These are phyloP conservation scores for Bryoglossum gracile DNA, from an alignment of 495 filamentous ascomycete species.

Conservation along the genomic window DNA sequence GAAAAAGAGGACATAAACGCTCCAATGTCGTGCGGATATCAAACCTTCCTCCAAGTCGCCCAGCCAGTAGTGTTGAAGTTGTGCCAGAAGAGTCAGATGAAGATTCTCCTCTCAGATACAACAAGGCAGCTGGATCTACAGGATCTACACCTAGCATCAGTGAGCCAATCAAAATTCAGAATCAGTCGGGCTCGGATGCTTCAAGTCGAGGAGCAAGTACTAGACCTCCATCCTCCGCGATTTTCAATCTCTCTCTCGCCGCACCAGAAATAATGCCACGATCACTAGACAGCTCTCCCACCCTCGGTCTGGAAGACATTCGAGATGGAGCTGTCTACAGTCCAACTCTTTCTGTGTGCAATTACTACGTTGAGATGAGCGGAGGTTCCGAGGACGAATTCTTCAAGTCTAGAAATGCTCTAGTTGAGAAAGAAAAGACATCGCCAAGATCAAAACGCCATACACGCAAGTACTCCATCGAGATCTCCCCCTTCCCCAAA, in stretches of 20 bases:
- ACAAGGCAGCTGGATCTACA: background rate
- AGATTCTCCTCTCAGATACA: constrained; percentile 1
- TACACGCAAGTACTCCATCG: background rate
- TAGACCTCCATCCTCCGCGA: constrained; percentile 9
- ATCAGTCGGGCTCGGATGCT: background rate
- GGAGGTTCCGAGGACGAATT: constrained; percentile 11
- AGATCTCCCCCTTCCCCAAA: constrained; percentile 1
- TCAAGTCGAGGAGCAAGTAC: background rate
- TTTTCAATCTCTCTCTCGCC: constrained; percentile 11
- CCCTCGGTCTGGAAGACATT: background rate
- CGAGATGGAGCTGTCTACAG: background rate
- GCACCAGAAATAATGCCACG: background rate
- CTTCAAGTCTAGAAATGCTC: background rate
- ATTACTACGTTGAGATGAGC: constrained; percentile 5
- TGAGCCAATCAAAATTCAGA: constrained; percentile 2
- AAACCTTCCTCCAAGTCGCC: background rate
- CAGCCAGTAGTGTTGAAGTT: constrained; percentile 5
- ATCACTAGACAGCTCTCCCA: constrained; percentile 2
- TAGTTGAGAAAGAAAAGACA: background rate
- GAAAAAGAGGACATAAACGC: constrained; percentile 12
- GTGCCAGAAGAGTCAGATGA: constrained; percentile 11
- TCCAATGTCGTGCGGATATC: constrained; percentile 15
- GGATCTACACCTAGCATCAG: background rate
- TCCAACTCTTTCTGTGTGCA: constrained; percentile 7
- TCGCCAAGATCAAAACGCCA: background rate